Percentiles rank a stretch among this genome's conserved stretches.
phyloP scores from a whole-genome alignment of 345 rosid genomes.

The Citrus mangshanensis region DNA sequence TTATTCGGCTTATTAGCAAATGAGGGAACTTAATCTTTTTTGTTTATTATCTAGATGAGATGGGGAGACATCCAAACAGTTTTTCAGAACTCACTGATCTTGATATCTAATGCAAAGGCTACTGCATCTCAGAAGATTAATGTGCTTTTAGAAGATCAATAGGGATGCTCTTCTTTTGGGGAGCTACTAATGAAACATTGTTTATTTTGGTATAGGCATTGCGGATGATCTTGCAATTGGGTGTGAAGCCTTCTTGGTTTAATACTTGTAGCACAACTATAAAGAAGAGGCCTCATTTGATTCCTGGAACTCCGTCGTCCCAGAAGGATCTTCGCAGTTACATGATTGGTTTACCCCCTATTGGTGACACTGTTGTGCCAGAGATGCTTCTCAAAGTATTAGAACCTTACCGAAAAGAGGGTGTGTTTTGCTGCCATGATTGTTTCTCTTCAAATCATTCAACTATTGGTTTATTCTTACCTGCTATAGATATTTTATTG shows the following conservation, averaged over 20 bases:
- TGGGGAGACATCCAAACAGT: not conserved
- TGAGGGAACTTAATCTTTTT: not conserved
- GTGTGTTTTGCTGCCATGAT: constrained; percentile 30
- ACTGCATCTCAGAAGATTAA: not conserved
- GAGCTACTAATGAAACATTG: constrained; percentile 6
- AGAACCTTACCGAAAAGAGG: constrained; percentile 87
- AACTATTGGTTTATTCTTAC: constrained; percentile 14
- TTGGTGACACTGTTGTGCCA: constrained; percentile 91
- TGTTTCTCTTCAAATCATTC: constrained; percentile 13
- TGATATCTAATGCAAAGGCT: constrained; percentile 7
- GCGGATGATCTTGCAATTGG: constrained; percentile 93
- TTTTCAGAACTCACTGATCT: not conserved
- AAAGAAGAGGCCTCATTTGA: constrained; percentile 70
- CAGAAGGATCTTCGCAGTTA: constrained; percentile 78
- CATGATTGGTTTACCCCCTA: constrained; percentile 74
- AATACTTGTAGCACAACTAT: constrained; percentile 70
- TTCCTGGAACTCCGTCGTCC: constrained; percentile 67
- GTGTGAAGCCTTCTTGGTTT: constrained; percentile 96
- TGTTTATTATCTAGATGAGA: not conserved
- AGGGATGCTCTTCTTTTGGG: not conserved
- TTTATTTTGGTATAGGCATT: constrained; percentile 60
- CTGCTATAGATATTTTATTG: constrained; percentile 18
- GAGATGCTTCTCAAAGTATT: constrained; percentile 96
- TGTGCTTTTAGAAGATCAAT: not conserved
- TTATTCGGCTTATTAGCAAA: not conserved